Conservation (phyloP, 139 green algal genomes). For the Astrephomene gubernaculifera region DNA sequence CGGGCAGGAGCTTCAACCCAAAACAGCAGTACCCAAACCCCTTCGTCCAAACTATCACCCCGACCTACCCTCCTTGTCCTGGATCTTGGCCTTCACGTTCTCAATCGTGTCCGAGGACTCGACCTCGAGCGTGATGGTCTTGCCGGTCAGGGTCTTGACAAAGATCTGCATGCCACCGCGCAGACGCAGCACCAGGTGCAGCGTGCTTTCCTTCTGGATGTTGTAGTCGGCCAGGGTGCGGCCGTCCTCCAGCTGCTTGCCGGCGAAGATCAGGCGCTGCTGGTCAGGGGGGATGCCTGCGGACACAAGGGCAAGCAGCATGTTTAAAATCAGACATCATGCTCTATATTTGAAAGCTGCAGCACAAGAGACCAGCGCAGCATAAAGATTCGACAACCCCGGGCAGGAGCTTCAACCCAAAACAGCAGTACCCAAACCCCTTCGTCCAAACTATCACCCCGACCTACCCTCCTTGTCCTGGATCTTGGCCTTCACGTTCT, state of each 20-base stretch:
- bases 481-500: slow-evolving; percentile 83
- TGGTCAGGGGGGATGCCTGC: slow-evolving; percentile 90
- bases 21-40: neutral
- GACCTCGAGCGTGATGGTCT: slow-evolving; percentile 83
- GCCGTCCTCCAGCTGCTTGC: slow-evolving; percentile 96
- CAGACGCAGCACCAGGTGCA: slow-evolving; percentile 80
- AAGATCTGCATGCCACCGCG: slow-evolving; percentile 87
- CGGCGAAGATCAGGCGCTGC: slow-evolving; percentile 94
- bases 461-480: slow-evolving; percentile 77
- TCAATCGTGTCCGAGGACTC: slow-evolving; percentile 87
- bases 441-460: neutral
- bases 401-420: neutral
- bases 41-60: neutral
- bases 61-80: slow-evolving; percentile 92
- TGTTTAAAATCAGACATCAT: neutral
- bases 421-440: neutral
- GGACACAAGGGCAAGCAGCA: neutral
- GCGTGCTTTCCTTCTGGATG: slow-evolving; percentile 94
- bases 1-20: neutral
- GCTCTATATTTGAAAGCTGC: neutral
- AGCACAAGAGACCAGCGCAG: neutral
- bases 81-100: slow-evolving; percentile 96
- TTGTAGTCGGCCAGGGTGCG: slow-evolving; percentile 96
- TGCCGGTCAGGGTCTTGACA: slow-evolving; percentile 91
- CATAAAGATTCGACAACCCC: neutral